These are phyloP conservation scores for Hirsutella minnesotensis DNA, from an alignment of 2,329 filamentous ascomycete genomes.

Conservation along the genomic window DNA sequence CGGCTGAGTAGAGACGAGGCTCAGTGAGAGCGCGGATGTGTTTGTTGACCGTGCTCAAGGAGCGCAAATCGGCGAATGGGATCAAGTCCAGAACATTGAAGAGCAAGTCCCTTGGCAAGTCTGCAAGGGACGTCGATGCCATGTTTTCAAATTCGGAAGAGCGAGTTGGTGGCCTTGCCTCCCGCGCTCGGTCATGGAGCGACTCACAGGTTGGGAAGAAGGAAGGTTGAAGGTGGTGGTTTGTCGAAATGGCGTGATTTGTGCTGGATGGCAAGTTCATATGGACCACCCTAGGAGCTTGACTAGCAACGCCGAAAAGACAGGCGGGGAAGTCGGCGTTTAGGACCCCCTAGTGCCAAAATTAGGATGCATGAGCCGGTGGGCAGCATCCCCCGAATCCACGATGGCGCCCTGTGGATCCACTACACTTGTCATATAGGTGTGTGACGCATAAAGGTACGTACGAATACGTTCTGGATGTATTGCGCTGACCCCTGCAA, in stretches of 20 bases:
- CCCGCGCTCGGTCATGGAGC: neutral
- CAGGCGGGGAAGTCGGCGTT: too few relatives aligned
- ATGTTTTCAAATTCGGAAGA: neutral
- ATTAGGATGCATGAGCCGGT: too few relatives aligned
- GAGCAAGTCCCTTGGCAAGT: neutral
- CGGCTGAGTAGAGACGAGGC: neutral
- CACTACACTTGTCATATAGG: too few relatives aligned
- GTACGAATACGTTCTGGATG: too few relatives aligned
- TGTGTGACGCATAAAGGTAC: too few relatives aligned
- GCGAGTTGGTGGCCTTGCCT: neutral
- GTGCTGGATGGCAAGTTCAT: too few relatives aligned
- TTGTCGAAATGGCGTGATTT: constrained; percentile 19
- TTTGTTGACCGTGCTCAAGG: neutral
- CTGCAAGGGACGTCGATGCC: neutral
- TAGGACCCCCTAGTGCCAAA: too few relatives aligned
- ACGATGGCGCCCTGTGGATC: too few relatives aligned
- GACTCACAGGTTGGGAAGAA: neutral
- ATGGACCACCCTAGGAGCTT: too few relatives aligned
- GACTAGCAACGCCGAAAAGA: too few relatives aligned
- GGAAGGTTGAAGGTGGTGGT: neutral
- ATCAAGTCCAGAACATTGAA: neutral
- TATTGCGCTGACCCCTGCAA: too few relatives aligned
- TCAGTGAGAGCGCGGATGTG: neutral
- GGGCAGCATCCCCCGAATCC: too few relatives aligned
- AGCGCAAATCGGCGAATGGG: neutral